Conservation (phyloP, 805 yeast genomes). For the Lipomyces sp. region DNA sequence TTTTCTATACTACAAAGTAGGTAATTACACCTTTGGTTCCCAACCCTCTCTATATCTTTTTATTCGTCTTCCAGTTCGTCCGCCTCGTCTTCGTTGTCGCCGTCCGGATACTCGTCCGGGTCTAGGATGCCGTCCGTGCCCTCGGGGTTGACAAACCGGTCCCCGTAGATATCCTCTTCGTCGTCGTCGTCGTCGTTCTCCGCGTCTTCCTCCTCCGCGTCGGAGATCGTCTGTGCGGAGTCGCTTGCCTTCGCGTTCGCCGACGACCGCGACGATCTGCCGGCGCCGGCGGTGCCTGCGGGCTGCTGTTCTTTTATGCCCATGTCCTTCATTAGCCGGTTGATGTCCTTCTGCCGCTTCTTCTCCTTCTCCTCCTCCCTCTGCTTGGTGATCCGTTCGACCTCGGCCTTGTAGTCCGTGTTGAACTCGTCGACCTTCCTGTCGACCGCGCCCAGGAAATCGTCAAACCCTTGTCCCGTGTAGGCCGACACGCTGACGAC, state of each 20-base stretch:
- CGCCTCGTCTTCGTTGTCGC: slow-evolving; percentile 1
- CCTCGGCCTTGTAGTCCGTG: slow-evolving; percentile 75
- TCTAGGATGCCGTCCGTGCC: slow-evolving; percentile 37
- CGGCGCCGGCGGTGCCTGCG: slow-evolving; percentile 21
- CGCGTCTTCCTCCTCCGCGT: slow-evolving; percentile 54
- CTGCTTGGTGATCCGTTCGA: slow-evolving; percentile 73
- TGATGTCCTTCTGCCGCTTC: slow-evolving; percentile 67
- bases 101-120: slow-evolving; percentile 6
- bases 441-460: slow-evolving; percentile 79
- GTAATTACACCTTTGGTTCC: too few relatives aligned
- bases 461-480: slow-evolving; percentile 94
- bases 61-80: too few relatives aligned
- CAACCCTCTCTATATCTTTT: too few relatives aligned
- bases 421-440: slow-evolving; percentile 84
- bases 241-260: slow-evolving; percentile 55
- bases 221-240: slow-evolving; percentile 57
- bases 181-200: slow-evolving; percentile 49
- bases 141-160: slow-evolving; percentile 36
- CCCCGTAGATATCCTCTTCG: slow-evolving; percentile 31
- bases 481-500: slow-evolving; percentile 89
- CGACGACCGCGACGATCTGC: too few relatives aligned
- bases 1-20: too few relatives aligned
- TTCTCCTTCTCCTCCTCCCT: slow-evolving; percentile 72
- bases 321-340: slow-evolving; percentile 78
- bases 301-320: slow-evolving; percentile 67